A percentile compares a stretch with the other conserved stretches of the same genome.
Conservation (phyloP, 31 red algal species). For the Odonthalia washingtoniensis region DNA sequence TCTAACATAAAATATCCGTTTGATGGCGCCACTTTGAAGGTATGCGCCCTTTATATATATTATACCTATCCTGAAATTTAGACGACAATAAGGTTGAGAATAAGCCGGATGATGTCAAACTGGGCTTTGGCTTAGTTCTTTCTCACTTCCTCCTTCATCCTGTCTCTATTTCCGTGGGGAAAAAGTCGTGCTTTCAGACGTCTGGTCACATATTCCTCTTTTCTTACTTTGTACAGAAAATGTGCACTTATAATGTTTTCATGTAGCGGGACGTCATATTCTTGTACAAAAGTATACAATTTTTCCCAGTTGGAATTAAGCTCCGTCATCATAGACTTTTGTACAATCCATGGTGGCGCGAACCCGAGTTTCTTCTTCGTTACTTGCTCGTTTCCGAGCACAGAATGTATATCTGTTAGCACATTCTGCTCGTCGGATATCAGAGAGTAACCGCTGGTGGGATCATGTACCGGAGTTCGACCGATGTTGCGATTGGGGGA, state of each 20-base stretch:
- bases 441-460: no score
- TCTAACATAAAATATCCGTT: slow-evolving; percentile 27
- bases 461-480: no score
- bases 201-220: slow-evolving; percentile 10
- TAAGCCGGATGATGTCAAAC: slow-evolving; percentile 18
- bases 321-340: slow-evolving; percentile 5
- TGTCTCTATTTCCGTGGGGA: slow-evolving; percentile 45
- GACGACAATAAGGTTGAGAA: background rate
- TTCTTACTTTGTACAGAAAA: slow-evolving; percentile 42
- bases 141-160: slow-evolving; percentile 13
- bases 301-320: slow-evolving; percentile 13
- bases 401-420: slow-evolving; percentile 24
- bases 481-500: no score
- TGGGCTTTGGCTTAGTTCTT: slow-evolving; percentile 32
- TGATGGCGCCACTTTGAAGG: slow-evolving; percentile 36
- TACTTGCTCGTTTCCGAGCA: slow-evolving; percentile 6
- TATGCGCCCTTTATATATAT: slow-evolving; percentile 28
- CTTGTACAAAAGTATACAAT: background rate
- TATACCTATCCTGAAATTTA: slow-evolving; percentile 3
- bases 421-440: slow-evolving; percentile 23
- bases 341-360: slow-evolving; percentile 38
- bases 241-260: slow-evolving; percentile 42
- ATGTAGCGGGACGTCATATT: background rate
- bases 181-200: slow-evolving; percentile 19
- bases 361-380: slow-evolving; percentile 27